Conservation (phyloP, 495 filamentous ascomycete genomes). For the Aeminium ludgeri region DNA sequence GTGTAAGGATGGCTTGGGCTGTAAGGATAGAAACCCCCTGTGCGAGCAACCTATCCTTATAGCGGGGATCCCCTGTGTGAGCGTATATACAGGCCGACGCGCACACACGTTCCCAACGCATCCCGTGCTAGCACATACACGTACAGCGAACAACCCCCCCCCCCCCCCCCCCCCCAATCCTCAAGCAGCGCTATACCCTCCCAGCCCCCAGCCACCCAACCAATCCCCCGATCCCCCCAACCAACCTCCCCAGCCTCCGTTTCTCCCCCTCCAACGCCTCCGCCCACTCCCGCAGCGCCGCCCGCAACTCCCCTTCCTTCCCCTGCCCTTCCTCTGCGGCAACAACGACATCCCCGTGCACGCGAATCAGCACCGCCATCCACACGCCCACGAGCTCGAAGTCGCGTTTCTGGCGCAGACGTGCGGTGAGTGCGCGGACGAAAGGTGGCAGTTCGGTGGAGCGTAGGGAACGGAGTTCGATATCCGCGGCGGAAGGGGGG, state of each 20-base stretch:
- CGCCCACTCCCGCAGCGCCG: slow-evolving; percentile 29
- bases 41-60: no score
- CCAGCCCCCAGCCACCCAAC: slow-evolving; percentile 68
- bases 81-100: no score
- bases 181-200: slow-evolving; percentile 11
- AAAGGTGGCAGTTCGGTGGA: slow-evolving; percentile 47
- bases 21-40: no score
- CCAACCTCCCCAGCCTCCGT: slow-evolving; percentile 52
- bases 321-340: slow-evolving; percentile 17
- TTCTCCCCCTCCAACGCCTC: slow-evolving; percentile 43
- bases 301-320: slow-evolving; percentile 20
- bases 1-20: no score
- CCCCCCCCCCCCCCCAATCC: no score
- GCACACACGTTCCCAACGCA: no score
- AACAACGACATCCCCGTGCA: slow-evolving; percentile 48
- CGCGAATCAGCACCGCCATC: slow-evolving; percentile 79
- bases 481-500: slow-evolving; percentile 58
- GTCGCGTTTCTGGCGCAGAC: slow-evolving; percentile 50
- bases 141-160: no score
- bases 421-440: slow-evolving; percentile 52
- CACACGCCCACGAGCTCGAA: slow-evolving; percentile 90
- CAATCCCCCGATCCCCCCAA: slow-evolving; percentile 76
- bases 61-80: no score
- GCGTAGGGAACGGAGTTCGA: slow-evolving; percentile 71
- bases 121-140: no score